Percentiles rank a stretch among this genome's conserved stretches.
Conservation (phyloP, 2,329 filamentous ascomycete species). For the Ascochyta lentis region DNA sequence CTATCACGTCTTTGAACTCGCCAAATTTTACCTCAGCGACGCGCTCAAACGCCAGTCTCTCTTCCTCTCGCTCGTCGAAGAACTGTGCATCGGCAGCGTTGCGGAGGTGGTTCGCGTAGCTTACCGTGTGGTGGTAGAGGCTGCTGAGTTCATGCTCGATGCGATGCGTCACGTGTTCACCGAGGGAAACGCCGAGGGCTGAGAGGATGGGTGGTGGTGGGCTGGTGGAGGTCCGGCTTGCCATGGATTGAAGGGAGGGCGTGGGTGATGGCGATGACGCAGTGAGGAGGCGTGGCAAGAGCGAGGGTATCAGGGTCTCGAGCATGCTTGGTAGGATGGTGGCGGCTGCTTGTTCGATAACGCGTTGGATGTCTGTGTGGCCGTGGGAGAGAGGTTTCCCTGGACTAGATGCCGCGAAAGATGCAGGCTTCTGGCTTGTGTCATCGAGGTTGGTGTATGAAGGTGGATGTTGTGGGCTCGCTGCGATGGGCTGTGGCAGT, state of each 20-base stretch:
- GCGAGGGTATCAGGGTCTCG: too few species aligned
- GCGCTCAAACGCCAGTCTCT: background rate
- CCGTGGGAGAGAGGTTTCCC: background rate
- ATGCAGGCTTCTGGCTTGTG: background rate
- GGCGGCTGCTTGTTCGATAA: too few species aligned
- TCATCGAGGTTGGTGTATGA: background rate
- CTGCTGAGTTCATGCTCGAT: slow-evolving; percentile 6
- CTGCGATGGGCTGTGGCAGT: background rate
- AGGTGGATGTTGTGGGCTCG: too few species aligned
- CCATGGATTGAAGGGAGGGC: too few species aligned
- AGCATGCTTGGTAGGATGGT: too few species aligned
- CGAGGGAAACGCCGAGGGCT: slow-evolving; percentile 9
- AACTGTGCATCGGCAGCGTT: slow-evolving; percentile 16
- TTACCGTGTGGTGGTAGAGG: slow-evolving; percentile 7
- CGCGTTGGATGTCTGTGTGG: too few species aligned
- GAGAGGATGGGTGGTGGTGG: background rate
- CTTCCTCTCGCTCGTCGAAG: background rate
- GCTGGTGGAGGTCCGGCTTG: too few species aligned
- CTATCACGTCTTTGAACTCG: background rate
- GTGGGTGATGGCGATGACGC: too few species aligned
- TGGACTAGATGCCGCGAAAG: background rate
- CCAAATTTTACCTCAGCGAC: background rate
- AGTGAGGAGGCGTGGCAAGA: too few species aligned
- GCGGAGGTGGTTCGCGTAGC: slow-evolving; percentile 11
- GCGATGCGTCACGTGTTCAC: background rate